phyloP scores from a whole-genome alignment of 192 early-diverging fungal genomes.

The Backusella tarrabulga region DNA sequence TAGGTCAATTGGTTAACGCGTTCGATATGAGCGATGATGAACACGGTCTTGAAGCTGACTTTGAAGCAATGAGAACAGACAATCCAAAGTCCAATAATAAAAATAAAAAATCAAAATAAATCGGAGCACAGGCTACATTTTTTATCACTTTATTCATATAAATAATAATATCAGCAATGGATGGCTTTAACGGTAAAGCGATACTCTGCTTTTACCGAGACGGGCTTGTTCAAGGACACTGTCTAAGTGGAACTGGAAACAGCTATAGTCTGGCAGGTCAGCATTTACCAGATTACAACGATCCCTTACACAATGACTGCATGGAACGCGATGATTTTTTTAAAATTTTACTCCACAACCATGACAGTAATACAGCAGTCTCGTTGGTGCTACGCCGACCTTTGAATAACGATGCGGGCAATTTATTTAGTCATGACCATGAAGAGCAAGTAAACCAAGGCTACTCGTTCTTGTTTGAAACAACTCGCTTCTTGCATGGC shows the following conservation, averaged over 20 bases:
- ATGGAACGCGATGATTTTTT: conserved; percentile 22
- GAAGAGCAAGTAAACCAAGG: conserved; percentile 9
- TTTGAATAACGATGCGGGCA: not conserved
- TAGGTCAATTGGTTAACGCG: not conserved
- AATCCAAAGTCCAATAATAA: not conserved
- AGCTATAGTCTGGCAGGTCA: not conserved
- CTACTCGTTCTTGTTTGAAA: not conserved
- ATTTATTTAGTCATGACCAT: not conserved
- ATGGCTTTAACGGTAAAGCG: not conserved
- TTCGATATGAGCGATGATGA: not conserved
- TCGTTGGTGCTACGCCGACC: not conserved
- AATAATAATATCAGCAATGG: not conserved
- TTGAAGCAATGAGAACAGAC: not conserved
- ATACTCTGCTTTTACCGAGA: not conserved
- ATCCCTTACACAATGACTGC: conserved; percentile 14
- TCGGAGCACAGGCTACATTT: not conserved
- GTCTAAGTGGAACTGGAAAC: not conserved
- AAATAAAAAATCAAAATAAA: not conserved
- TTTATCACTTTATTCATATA: not conserved
- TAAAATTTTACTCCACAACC: not conserved
- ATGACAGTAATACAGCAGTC: not conserved
- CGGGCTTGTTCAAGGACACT: conserved; percentile 2
- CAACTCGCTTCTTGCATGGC: not conserved
- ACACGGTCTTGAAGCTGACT: not conserved
- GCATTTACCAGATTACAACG: not conserved